phyloP scores from a whole-genome alignment of 2,329 filamentous ascomycete genomes.

The Beauveria varroae region DNA sequence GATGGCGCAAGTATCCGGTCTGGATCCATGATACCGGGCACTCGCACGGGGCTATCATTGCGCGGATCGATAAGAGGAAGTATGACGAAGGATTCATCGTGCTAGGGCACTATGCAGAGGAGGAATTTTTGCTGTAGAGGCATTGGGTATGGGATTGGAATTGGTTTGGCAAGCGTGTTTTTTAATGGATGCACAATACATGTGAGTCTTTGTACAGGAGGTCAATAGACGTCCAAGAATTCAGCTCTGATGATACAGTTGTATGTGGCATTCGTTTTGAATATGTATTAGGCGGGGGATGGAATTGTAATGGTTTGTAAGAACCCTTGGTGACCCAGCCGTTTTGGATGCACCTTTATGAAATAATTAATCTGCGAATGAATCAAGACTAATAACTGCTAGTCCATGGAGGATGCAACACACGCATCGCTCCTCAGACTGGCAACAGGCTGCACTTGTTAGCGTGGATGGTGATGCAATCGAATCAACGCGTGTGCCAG shows the following conservation, averaged over 20 bases:
- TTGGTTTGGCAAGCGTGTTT: background rate
- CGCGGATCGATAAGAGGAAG: conserved; percentile 57
- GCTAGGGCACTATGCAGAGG: conserved; percentile 70
- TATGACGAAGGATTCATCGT: conserved; percentile 75
- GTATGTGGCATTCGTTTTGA: background rate
- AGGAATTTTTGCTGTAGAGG: conserved; percentile 51
- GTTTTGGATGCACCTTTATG: no score
- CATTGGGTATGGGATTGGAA: background rate
- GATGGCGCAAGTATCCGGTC: conserved; percentile 59
- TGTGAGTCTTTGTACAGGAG: background rate
- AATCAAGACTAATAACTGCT: no score
- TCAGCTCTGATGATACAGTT: background rate
- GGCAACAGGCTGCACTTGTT: background rate
- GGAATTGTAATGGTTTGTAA: no score
- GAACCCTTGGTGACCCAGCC: no score
- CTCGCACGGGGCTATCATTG: conserved; percentile 84
- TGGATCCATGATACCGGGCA: conserved; percentile 73
- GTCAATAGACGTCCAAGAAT: background rate
- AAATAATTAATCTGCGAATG: no score
- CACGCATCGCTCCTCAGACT: no score
- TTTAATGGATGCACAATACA: background rate
- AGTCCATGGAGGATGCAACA: background rate
- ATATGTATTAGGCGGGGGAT: no score
- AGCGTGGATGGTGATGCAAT: conserved; percentile 1
- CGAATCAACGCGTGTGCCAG: background rate